phyloP scores from a whole-genome alignment of 148 eudicot genomes.

The Vaccinium myrtillus region DNA sequence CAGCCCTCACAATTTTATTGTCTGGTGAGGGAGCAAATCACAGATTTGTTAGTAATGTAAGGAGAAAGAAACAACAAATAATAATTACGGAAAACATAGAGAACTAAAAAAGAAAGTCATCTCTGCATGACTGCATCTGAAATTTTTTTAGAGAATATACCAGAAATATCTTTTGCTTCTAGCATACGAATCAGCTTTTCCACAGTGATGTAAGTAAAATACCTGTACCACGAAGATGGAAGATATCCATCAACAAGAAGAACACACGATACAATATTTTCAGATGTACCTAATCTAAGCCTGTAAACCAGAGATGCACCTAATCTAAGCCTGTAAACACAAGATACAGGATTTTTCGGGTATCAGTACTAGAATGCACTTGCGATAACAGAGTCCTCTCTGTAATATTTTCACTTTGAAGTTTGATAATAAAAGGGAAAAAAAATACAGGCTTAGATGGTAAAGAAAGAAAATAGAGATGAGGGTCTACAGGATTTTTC shows the following conservation, averaged over 20 bases:
- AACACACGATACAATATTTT: background rate
- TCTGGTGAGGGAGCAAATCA: conserved; percentile 23
- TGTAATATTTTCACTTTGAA: background rate
- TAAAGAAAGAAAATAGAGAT: background rate
- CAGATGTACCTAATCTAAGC: conserved; percentile 1
- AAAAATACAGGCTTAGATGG: no score
- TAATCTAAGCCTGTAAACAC: no score
- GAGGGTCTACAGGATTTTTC: background rate
- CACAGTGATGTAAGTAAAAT: conserved; percentile 59
- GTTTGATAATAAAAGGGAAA: background rate
- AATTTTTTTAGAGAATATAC: conserved; percentile 24
- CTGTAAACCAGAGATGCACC: background rate
- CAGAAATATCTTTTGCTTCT: conserved; percentile 41
- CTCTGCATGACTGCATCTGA: background rate
- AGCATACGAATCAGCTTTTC: conserved; percentile 55
- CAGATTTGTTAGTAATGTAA: background rate
- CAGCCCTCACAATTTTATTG: conserved; percentile 22
- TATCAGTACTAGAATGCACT: background rate
- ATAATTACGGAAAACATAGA: background rate
- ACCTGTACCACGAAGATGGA: conserved; percentile 37
- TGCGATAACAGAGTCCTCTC: background rate
- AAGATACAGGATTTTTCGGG: no score
- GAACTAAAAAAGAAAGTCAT: conserved; percentile 1
- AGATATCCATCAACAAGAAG: background rate
- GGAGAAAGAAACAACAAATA: background rate